Evolutionary conservation across 2,329 filamentous ascomycete genomes (phyloP), one percentile per base, ranked within the genome.

Genomic region (Chrysoporthe deuterocubensis): DNA sequence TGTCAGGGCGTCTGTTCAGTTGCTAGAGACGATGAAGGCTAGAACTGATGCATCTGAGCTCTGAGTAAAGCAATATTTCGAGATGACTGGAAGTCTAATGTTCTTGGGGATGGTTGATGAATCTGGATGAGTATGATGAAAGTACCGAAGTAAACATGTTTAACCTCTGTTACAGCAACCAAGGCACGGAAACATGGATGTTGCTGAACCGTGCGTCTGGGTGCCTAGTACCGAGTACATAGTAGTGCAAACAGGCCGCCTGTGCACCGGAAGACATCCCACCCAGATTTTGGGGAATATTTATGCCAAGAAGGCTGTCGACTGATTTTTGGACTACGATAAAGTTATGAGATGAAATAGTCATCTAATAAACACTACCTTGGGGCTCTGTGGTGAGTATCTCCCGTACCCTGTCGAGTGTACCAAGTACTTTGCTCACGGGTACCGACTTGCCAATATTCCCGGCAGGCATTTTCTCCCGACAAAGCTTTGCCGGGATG

Each of bases 401-500:
- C 42, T 16, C 6, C 4, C 1, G 21, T 14, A 3, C 9, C 21
- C 4, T 44, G 37, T 13, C 16, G 8, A 32, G n/a, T 3, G 7
- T n/a, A 61, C 42, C 42, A 5, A 34, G 59, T 61, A 61, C 59
- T 14, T 61, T 9, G 21, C 32, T 11, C n/a, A 4, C 14, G 6
- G 1, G 7, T 13, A 43, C n/a, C 32, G 40, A 34, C 40, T 18
- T 40, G 57, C 26, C 34, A 21, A 13, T 21, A 5, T 43, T 9
- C 58, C 42, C 60, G 60, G 60, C 60, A 50, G 60, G 60, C 60
- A 62, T n/a, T 9, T 14, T 18, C 21, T 21, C 44, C 32, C 44
- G 46, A 13, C 37, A 44, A 16, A 56, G 65, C 46, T 64, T 62
- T 64, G 57, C 65, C 68, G 68, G 67, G 18, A 46, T 43, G 54